These are phyloP conservation scores for Plasmodium gaboni DNA, from an alignment of 169 alveolate genomes.

Conservation along the genomic window DNA sequence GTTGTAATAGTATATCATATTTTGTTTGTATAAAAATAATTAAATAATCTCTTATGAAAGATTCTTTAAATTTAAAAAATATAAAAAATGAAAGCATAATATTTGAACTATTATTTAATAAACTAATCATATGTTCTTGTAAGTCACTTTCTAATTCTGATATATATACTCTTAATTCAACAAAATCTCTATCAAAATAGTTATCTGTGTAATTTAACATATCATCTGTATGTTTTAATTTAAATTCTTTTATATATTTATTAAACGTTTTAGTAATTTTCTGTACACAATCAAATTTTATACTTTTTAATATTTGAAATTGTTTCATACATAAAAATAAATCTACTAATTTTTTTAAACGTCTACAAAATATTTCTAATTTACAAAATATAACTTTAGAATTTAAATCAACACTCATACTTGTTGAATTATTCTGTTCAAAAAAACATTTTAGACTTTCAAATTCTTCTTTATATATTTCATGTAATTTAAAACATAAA, in stretches of 20 bases:
- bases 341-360: constrained; percentile 95
- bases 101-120: constrained; percentile 92
- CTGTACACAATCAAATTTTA: constrained; percentile 95
- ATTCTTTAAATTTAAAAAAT: constrained; percentile 62
- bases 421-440: constrained; percentile 94
- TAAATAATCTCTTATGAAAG: constrained; percentile 53
- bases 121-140: constrained; percentile 85
- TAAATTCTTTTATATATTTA: constrained; percentile 85
- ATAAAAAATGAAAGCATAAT: constrained; percentile 89
- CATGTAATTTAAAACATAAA: constrained; percentile 93
- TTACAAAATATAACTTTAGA: constrained; percentile 96
- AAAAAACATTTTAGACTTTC: constrained; percentile 92
- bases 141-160: constrained; percentile 85
- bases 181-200: constrained; percentile 97
- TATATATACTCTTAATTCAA: constrained; percentile 95
- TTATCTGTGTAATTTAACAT: constrained; percentile 94
- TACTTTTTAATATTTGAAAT: constrained; percentile 92
- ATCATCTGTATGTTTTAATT: constrained; percentile 85
- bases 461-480: constrained; percentile 94
- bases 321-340: constrained; percentile 95
- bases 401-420: constrained; percentile 95
- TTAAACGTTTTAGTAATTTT: constrained; percentile 90
- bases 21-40: constrained; percentile 41
- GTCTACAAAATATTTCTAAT: constrained; percentile 96
- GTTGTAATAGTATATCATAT: constrained; percentile 50